These are phyloP conservation scores for Kodamaea kakaduensis DNA, from an alignment of 805 yeast genomes.

Conservation along the genomic window DNA sequence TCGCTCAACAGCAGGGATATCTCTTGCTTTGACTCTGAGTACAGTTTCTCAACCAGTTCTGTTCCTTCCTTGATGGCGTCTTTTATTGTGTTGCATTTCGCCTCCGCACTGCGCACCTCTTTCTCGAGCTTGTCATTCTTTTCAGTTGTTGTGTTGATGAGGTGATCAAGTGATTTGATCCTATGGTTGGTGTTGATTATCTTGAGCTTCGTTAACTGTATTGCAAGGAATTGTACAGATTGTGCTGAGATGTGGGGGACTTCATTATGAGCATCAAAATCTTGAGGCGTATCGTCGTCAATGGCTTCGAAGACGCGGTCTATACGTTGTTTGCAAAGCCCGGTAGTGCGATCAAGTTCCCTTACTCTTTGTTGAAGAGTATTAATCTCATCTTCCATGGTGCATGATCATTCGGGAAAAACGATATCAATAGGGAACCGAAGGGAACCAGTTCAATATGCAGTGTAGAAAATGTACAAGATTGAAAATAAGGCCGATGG, in stretches of 20 bases:
- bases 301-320: constrained; percentile 21
- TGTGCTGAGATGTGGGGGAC: constrained; percentile 15
- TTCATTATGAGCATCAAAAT: constrained; percentile 2
- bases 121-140: constrained; percentile 3
- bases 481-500: no score
- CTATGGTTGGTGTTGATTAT: constrained; percentile 15
- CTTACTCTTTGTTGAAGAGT: constrained; percentile 8
- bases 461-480: no score
- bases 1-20: constrained; percentile 8
- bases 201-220: constrained; percentile 30
- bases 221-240: constrained; percentile 23
- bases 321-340: constrained; percentile 20
- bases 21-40: neutral
- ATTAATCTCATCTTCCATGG: neutral
- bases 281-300: neutral
- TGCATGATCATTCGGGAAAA: no score
- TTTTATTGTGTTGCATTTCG: neutral
- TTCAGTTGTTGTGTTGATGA: neutral
- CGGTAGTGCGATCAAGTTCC: constrained; percentile 22
- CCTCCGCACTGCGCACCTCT: neutral
- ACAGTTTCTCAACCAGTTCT: neutral
- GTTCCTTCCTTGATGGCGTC: neutral
- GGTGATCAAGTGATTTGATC: constrained; percentile 11
- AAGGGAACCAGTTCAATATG: no score
- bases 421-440: no score